Evolutionary conservation across 108 stramenopile species (phyloP), one percentile per base, ranked within the genome.

Genomic region (Fistulifera solaris): DNA sequence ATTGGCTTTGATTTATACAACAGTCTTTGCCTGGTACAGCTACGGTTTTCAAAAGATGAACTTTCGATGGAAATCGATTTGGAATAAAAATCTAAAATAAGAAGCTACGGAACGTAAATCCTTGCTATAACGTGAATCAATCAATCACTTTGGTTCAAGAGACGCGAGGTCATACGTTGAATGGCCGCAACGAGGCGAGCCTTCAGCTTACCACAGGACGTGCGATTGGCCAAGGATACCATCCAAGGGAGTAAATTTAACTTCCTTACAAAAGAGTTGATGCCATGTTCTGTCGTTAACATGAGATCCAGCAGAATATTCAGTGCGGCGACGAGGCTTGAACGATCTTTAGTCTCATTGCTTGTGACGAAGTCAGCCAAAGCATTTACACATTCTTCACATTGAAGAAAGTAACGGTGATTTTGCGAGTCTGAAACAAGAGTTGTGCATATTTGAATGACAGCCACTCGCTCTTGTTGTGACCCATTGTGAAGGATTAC

Each of bases 271-370:
- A 59, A 60, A 10, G 1, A 23, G 23, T 54, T n/a, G 18, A 48
- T 38, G 41, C 48, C 54, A 1, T 27, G 27, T 18, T 54, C 46
- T 45, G 16, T 21, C 45, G 46, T 53, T 11, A 49, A 54, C 53
- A 67, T 18, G 22, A 67, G 52, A 11, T 17, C 46, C n/a, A 67
- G 26, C 22, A 54, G 10, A 26, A 60, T 60, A 18, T 67, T 42
- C 15, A 46, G 38, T 24, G 51, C 66, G 21, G 38, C 25, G 15
- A 53, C 17, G 19, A 43, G 27, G 11, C 52, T 40, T 13, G 40
- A 42, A 11, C 44, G 48, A 45, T 66, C 26, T 19, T 1, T 38
- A 21, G 27, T 31, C 4, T 27, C 24, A 35, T 49, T 19, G 19
- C 12, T 35, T 2, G 40, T 48, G 1, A 52, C 57, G 3, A 66